These are phyloP conservation scores for Pelargonium cotyledonis DNA, from an alignment of 441 rosid species.

Conservation along the genomic window DNA sequence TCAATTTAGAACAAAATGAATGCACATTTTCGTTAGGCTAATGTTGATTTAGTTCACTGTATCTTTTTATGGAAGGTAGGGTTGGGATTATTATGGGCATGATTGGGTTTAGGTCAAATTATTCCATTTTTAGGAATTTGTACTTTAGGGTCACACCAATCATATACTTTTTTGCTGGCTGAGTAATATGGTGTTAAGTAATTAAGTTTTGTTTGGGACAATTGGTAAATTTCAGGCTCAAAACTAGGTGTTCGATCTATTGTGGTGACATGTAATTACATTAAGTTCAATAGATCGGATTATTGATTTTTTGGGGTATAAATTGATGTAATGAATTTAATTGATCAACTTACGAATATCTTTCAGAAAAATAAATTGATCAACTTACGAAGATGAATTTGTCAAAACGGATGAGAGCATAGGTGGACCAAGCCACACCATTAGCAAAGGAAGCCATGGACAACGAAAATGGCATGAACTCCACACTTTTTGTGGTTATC, in stretches of 20 bases:
- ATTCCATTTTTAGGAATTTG: not conserved
- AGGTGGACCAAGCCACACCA: conserved; percentile 61
- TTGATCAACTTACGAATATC: conserved; percentile 36
- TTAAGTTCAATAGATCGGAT: too few relatives aligned
- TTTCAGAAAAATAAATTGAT: too few relatives aligned
- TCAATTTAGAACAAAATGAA: too few relatives aligned
- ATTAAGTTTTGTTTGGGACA: too few relatives aligned
- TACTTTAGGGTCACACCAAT: not conserved
- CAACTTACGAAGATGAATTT: conserved; percentile 54
- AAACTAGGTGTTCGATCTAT: not conserved
- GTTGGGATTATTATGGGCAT: conserved; percentile 2
- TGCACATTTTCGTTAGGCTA: too few relatives aligned
- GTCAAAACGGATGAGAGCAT: conserved; percentile 71
- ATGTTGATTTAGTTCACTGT: not conserved
- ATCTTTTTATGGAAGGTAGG: conserved; percentile 3
- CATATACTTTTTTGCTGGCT: not conserved
- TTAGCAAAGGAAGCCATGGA: conserved; percentile 66
- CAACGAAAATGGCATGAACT: conserved; percentile 79
- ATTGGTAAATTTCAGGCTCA: not conserved
- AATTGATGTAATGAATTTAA: too few relatives aligned
- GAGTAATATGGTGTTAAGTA: not conserved
- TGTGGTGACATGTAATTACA: not conserved
- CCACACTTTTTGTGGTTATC: conserved; percentile 76
- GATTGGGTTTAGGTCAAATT: not conserved
- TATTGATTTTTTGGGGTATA: too few relatives aligned